Percentiles rank a stretch among this genome's conserved stretches.
Evolutionary conservation across 495 filamentous ascomycete genomes (phyloP).

Genomic region (Xylaria intraflava): DNA sequence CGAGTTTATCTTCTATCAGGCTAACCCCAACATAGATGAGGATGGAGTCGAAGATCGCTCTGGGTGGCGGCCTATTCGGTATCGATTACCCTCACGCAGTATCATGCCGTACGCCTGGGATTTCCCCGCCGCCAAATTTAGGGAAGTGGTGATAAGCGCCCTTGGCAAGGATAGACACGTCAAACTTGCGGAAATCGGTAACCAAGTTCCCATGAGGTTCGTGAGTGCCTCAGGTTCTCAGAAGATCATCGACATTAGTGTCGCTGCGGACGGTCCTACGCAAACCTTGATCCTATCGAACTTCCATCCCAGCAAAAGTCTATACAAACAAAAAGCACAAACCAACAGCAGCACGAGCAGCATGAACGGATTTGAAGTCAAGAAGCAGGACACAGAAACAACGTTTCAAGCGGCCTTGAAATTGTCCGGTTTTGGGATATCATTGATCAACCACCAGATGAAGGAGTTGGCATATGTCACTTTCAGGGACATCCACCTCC

Average conservation of each 20-base stretch:
- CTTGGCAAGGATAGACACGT: constrained; percentile 80
- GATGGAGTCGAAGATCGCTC: constrained; percentile 76
- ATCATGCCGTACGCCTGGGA: constrained; percentile 99
- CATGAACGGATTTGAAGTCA: constrained; percentile 77
- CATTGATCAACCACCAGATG: constrained; percentile 84
- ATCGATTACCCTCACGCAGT: constrained; percentile 87
- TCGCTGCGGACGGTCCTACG: constrained; percentile 87
- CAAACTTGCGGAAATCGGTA: constrained; percentile 93
- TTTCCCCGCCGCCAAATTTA: constrained; percentile 93
- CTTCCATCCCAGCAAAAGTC: constrained; percentile 85
- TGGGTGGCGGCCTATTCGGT: constrained; percentile 83
- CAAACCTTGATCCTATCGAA: constrained; percentile 93
- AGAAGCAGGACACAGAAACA: constrained; percentile 75
- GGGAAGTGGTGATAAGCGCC: constrained; percentile 76
- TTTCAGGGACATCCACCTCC: constrained; percentile 84
- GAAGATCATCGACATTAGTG: constrained; percentile 92
- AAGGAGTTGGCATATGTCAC: constrained; percentile 92
- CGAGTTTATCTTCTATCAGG: constrained; percentile 93
- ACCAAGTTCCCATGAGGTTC: constrained; percentile 79
- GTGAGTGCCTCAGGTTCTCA: constrained; percentile 53
- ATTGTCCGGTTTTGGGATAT: constrained; percentile 86
- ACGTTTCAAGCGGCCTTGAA: constrained; percentile 83
- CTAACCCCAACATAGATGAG: constrained; percentile 63
- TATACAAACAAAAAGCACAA: constrained; percentile 81
- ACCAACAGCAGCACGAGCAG: constrained; percentile 45